Conservation (phyloP, 805 yeast genomes). For the Grigorovia humatica region DNA sequence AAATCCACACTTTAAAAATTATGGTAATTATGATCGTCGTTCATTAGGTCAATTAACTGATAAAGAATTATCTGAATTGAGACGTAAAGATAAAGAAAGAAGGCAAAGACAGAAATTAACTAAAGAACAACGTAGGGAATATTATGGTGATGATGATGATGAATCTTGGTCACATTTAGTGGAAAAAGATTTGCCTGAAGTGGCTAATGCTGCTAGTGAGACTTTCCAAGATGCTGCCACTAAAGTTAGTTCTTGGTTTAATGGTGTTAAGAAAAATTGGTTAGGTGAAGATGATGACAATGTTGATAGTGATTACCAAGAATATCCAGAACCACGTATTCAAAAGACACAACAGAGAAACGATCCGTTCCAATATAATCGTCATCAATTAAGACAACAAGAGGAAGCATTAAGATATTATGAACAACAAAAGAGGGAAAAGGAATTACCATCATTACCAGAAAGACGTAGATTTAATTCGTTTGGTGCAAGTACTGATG, state of each 20-base stretch:
- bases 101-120: conserved; percentile 9
- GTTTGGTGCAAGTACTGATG: conserved; percentile 25
- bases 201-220: conserved; percentile 57
- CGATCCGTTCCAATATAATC: conserved; percentile 1
- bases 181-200: conserved; percentile 44
- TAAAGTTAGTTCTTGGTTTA: conserved; percentile 71
- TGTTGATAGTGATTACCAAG: not conserved
- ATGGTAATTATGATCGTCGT: not conserved
- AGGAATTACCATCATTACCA: conserved; percentile 4
- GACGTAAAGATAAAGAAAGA: conserved; percentile 20
- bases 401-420: conserved; percentile 11
- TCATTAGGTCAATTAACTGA: conserved; percentile 1
- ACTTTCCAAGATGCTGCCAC: conserved; percentile 74
- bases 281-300: conserved; percentile 6
- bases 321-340: conserved; percentile 1
- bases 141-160: conserved; percentile 32
- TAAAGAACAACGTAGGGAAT: conserved; percentile 11
- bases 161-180: conserved; percentile 50
- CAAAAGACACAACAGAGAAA: not conserved
- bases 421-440: conserved; percentile 4
- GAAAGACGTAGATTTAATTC: conserved; percentile 25
- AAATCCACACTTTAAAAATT: conserved; percentile 7
- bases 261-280: conserved; percentile 35
- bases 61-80: conserved; percentile 17
- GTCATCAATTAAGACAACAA: conserved; percentile 9